Evolutionary conservation across 805 yeast species (phyloP).

Genomic region (Kuraishia capsulata): DNA sequence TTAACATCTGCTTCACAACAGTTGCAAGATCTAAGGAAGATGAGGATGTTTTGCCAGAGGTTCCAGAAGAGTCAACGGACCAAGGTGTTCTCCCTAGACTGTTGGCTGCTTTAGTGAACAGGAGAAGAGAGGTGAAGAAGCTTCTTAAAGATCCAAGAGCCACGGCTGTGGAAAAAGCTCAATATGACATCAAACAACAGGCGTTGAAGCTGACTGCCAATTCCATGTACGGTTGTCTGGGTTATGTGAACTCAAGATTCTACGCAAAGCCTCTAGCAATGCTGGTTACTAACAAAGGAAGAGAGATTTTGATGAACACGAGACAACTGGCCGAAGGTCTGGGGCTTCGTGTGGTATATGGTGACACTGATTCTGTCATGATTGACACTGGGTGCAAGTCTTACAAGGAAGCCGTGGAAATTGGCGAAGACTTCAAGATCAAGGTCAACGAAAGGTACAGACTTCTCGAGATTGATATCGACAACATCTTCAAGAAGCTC

Average conservation of each 20-base stretch:
- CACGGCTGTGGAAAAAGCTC: constrained; percentile 57
- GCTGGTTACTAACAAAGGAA: constrained; percentile 90
- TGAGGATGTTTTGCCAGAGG: constrained; percentile 56
- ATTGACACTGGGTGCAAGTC: constrained; percentile 76
- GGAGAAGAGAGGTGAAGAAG: constrained; percentile 90
- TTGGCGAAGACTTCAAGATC: constrained; percentile 79
- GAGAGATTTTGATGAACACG: constrained; percentile 91
- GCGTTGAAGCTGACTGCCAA: constrained; percentile 95
- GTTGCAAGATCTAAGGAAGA: constrained; percentile 56
- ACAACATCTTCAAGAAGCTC: constrained; percentile 80
- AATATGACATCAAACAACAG: constrained; percentile 91
- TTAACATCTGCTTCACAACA: constrained; percentile 93
- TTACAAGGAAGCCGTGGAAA: constrained; percentile 63
- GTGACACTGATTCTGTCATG: constrained; percentile 99
- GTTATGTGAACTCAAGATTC: constrained; percentile 84
- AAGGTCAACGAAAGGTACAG: constrained; percentile 84
- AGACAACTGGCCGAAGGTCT: constrained; percentile 84
- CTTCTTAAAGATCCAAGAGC: constrained; percentile 68
- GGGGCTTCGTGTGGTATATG: constrained; percentile 82
- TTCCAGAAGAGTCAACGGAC: constrained; percentile 47
- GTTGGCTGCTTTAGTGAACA: constrained; percentile 71
- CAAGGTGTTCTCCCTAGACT: constrained; percentile 86
- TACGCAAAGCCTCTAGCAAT: constrained; percentile 94
- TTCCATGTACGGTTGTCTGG: constrained; percentile 99
- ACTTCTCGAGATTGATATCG: constrained; percentile 87